A percentile compares a stretch with the other conserved stretches of the same genome.
These are phyloP conservation scores for Stephania japonica DNA, from an alignment of 164 flowering plant genomes.

Conservation along the genomic window DNA sequence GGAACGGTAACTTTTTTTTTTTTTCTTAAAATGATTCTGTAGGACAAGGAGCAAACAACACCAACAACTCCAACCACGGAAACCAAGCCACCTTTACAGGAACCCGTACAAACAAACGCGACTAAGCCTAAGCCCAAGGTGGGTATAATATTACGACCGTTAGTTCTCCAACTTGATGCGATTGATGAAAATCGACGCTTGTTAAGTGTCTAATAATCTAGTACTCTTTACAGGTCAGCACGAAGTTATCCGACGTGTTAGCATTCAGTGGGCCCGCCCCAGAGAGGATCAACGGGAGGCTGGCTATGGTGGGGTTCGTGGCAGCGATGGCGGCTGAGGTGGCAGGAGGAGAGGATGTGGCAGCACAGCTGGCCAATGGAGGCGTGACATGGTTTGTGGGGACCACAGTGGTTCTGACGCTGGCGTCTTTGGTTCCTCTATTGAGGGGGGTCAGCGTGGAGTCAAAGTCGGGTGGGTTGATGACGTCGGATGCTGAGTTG, in stretches of 20 bases:
- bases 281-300: constrained; percentile 86
- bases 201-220: background rate
- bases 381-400: constrained; percentile 64
- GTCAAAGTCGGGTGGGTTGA: constrained; percentile 46
- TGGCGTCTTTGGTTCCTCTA: constrained; percentile 71
- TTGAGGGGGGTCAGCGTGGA: constrained; percentile 56
- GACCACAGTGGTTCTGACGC: constrained; percentile 40
- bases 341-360: constrained; percentile 47
- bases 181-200: background rate
- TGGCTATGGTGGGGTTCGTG: constrained; percentile 85
- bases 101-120: background rate
- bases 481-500: constrained; percentile 77
- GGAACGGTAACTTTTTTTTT: background rate
- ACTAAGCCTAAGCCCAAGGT: background rate
- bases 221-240: constrained; percentile 33
- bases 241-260: constrained; percentile 51
- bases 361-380: constrained; percentile 54
- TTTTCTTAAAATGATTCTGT: background rate
- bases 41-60: background rate
- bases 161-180: background rate
- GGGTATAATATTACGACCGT: too few relatives aligned
- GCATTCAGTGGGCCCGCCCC: constrained; percentile 85
- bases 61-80: background rate
- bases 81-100: constrained; percentile 2
- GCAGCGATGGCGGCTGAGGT: constrained; percentile 71